phyloP scores from a whole-genome alignment of 2,329 filamentous ascomycete genomes.

The Exophiala sideris region DNA sequence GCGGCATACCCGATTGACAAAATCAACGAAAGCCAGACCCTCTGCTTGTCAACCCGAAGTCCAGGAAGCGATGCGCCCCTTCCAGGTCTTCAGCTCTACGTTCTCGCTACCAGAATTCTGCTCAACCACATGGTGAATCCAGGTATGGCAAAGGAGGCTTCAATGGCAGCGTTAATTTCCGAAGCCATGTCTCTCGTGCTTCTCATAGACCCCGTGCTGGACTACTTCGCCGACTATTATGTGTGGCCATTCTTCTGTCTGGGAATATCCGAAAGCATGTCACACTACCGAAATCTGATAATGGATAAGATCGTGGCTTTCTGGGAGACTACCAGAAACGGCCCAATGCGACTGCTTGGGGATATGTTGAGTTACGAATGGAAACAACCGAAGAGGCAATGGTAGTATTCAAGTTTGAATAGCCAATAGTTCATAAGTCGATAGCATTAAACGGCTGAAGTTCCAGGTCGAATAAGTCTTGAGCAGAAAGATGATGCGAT shows the following conservation, averaged over 20 bases:
- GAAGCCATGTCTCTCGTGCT: constrained; percentile 19
- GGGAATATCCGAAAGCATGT: constrained; percentile 15
- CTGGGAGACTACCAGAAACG: constrained; percentile 27
- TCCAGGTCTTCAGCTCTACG: constrained; percentile 3
- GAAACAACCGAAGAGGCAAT: too few relatives aligned
- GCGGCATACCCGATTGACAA: background rate
- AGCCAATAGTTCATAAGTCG: too few relatives aligned
- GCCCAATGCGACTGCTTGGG: constrained; percentile 27
- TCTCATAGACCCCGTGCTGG: constrained; percentile 20
- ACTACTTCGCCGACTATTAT: constrained; percentile 32
- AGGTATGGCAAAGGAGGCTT: background rate
- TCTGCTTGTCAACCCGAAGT: background rate
- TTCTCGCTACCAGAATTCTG: constrained; percentile 3
- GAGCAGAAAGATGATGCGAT: too few relatives aligned
- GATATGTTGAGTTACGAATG: constrained; percentile 19
- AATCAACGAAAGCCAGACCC: background rate
- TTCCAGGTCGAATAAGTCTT: too few relatives aligned
- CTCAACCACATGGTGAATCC: background rate
- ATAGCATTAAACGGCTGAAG: too few relatives aligned
- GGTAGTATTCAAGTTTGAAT: too few relatives aligned
- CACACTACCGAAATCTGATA: constrained; percentile 17
- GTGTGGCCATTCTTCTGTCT: constrained; percentile 29
- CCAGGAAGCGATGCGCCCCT: background rate
- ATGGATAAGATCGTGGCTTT: constrained; percentile 24
- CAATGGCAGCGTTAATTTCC: constrained; percentile 5